phyloP scores from a whole-genome alignment of 2,329 filamentous ascomycete species.

The Colletotrichum tamarilloi region DNA sequence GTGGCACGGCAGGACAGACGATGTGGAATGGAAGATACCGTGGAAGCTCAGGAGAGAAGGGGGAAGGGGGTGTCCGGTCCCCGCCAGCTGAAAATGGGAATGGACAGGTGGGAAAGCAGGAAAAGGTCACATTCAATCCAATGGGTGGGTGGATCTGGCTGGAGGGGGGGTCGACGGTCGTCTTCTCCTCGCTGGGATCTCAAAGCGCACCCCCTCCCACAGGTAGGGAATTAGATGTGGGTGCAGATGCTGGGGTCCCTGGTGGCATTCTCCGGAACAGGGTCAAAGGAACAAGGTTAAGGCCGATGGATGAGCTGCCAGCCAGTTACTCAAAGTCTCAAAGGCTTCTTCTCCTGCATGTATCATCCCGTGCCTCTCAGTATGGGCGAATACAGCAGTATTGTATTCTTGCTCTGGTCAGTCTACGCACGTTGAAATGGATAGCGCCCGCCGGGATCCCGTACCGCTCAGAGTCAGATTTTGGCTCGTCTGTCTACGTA shows the following conservation, averaged over 20 bases:
- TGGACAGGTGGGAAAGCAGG: slow-evolving; percentile 12
- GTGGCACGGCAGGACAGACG: neutral
- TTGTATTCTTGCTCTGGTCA: no score
- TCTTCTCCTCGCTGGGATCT: slow-evolving; percentile 1
- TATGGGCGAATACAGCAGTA: neutral
- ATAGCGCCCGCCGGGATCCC: slow-evolving; percentile 12
- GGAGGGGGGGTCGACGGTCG: neutral
- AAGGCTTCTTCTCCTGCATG: neutral
- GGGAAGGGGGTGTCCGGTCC: neutral
- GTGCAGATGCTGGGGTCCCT: neutral
- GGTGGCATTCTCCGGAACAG: neutral
- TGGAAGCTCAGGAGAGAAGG: neutral
- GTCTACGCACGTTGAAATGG: neutral
- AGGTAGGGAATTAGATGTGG: neutral
- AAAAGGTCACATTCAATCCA: neutral
- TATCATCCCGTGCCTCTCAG: neutral
- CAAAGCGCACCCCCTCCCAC: neutral
- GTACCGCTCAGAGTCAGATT: slow-evolving; percentile 27
- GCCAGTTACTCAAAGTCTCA: neutral
- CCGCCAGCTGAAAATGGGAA: slow-evolving; percentile 6
- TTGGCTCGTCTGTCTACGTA: slow-evolving; percentile 6
- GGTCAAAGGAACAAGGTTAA: neutral
- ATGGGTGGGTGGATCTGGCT: neutral
- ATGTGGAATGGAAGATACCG: neutral
- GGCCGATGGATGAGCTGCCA: neutral